Evolutionary conservation across 345 rosid genomes (phyloP), one percentile per base, ranked within the genome.

Genomic region (Dipteronia dyeriana): DNA sequence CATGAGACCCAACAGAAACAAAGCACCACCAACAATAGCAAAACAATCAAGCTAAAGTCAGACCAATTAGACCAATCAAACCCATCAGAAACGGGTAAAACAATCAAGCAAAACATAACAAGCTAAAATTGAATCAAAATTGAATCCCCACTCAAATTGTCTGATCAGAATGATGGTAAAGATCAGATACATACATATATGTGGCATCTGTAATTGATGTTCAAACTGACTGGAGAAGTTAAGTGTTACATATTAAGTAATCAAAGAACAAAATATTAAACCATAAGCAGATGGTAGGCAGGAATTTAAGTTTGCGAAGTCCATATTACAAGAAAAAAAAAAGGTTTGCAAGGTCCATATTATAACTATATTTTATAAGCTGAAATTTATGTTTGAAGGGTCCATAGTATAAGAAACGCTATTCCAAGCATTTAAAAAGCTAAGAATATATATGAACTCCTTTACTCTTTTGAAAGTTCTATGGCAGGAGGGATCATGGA

Each of bases 91-190:
- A n/a, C n/a, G n/a, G n/a, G n/a, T n/a, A n/a, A n/a, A n/a, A n/a
- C n/a, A n/a, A n/a, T n/a, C n/a, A n/a, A n/a, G n/a, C n/a, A n/a
- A n/a, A n/a, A n/a, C n/a, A n/a, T n/a, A n/a, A n/a, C n/a, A n/a
- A n/a, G n/a, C n/a, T n/a, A n/a, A n/a, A n/a, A n/a, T n/a, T n/a
- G n/a, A n/a, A n/a, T n/a, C n/a, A n/a, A n/a, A n/a, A n/a, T n/a
- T n/a, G n/a, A n/a, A n/a, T n/a, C n/a, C n/a, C n/a, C n/a, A n/a
- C n/a, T n/a, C n/a, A n/a, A n/a, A 54, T 25, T 17, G 23, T 0
- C 29, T 38, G 41, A 66, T 81, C 63, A 74, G 77, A 49, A 71
- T 10, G n/a, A 65, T 29, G 41, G 57, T 56, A 5, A 72, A 75
- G 56, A 68, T 16, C 6, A 4, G 25, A 69, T 47, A 12, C 16